phyloP scores from a whole-genome alignment of 2,329 filamentous ascomycete species.

The Cladosporium sp. region DNA sequence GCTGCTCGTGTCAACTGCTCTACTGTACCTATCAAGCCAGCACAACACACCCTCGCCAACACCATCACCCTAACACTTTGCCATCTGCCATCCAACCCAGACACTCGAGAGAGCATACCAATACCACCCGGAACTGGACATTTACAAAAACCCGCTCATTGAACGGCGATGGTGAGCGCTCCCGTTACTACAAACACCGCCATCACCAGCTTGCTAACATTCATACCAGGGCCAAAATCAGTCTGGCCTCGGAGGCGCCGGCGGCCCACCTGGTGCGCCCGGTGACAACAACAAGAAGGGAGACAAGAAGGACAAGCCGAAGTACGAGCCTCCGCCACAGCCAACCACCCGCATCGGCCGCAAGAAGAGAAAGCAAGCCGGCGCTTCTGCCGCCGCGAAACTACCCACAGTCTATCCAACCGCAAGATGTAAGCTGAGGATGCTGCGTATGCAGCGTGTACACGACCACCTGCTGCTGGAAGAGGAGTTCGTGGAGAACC shows the following conservation, averaged over 20 bases:
- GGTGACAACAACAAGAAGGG: conserved; percentile 93
- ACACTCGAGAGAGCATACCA: neutral
- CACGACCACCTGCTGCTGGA: conserved; percentile 96
- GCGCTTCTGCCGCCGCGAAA: conserved; percentile 92
- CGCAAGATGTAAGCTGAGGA: conserved; percentile 93
- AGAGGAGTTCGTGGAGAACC: conserved; percentile 98
- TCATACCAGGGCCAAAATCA: conserved; percentile 72
- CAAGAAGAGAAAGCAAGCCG: conserved; percentile 96
- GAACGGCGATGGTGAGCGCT: conserved; percentile 21
- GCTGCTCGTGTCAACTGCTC: conserved; percentile 7
- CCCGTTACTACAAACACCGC: conserved; percentile 1
- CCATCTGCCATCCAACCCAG: neutral
- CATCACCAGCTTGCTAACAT: conserved; percentile 22
- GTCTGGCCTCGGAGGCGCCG: conserved; percentile 72
- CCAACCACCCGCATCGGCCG: conserved; percentile 95
- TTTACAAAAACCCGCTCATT: neutral
- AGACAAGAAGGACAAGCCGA: conserved; percentile 92
- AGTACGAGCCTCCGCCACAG: conserved; percentile 97
- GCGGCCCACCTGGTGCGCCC: conserved; percentile 62
- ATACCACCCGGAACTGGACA: neutral
- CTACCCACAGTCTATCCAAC: conserved; percentile 92
- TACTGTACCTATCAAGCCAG: neutral
- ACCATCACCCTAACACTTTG: conserved; percentile 18
- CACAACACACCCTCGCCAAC: conserved; percentile 14
- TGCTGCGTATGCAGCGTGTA: conserved; percentile 96